phyloP scores from a whole-genome alignment of 768 basidiomycete species.

The Lentinus tigrinus region DNA sequence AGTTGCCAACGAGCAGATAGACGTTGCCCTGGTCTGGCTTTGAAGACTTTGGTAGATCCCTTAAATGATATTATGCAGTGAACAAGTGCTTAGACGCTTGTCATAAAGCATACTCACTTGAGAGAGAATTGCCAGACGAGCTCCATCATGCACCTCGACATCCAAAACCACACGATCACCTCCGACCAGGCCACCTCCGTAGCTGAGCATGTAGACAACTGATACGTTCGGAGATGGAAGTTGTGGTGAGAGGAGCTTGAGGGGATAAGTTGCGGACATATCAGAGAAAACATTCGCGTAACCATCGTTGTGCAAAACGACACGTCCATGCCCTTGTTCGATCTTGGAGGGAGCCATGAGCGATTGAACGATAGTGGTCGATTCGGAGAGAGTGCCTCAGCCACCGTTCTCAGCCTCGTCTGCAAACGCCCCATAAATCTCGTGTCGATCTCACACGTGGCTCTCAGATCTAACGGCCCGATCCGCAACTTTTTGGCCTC shows the following conservation, averaged over 20 bases:
- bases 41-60: slow-evolving; percentile 97
- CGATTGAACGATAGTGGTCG: no score
- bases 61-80: slow-evolving; percentile 29
- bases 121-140: slow-evolving; percentile 72
- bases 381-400: background rate
- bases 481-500: background rate
- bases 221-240: slow-evolving; percentile 50
- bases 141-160: slow-evolving; percentile 56
- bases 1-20: slow-evolving; percentile 35
- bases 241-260: slow-evolving; percentile 83
- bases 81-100: background rate
- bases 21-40: slow-evolving; percentile 62
- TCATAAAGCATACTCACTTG: slow-evolving; percentile 51
- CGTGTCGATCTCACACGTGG: background rate
- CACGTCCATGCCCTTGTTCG: slow-evolving; percentile 52
- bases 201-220: slow-evolving; percentile 77
- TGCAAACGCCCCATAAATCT: background rate
- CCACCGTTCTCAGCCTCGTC: background rate
- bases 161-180: slow-evolving; percentile 71
- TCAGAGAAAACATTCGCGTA: slow-evolving; percentile 64
- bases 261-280: slow-evolving; percentile 78
- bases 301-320: slow-evolving; percentile 53
- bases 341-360: slow-evolving; percentile 7
- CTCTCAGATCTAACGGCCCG: background rate
- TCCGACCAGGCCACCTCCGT: slow-evolving; percentile 90